These are phyloP conservation scores for Kwoniella sp. DNA, from an alignment of 768 basidiomycete species.

Conservation along the genomic window DNA sequence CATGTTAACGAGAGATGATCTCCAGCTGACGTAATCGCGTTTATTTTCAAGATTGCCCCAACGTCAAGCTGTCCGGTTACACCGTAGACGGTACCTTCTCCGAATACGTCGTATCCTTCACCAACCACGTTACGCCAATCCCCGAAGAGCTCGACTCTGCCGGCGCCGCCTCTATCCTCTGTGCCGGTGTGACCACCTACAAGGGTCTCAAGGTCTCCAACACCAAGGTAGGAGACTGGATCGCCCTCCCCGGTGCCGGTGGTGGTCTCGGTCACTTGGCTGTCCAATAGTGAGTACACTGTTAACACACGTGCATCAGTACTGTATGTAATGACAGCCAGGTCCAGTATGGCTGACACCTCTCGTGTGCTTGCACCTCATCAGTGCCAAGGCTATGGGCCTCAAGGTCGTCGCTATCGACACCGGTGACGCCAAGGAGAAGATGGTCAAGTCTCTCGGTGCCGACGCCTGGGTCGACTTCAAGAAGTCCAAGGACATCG, in stretches of 20 bases:
- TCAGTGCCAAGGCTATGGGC: conserved; percentile 68
- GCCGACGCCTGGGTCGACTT: conserved; percentile 76
- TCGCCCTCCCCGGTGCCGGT: conserved; percentile 53
- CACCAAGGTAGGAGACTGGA: conserved; percentile 65
- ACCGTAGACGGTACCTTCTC: conserved; percentile 75
- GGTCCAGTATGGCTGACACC: too few species aligned
- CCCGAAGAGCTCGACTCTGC: conserved; percentile 65
- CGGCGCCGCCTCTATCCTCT: conserved; percentile 72
- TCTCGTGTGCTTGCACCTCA: not conserved
- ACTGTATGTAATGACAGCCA: not conserved
- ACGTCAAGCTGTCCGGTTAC: conserved; percentile 69
- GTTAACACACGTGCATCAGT: not conserved
- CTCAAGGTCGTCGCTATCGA: conserved; percentile 81
- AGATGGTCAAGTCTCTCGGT: conserved; percentile 66
- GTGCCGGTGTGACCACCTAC: conserved; percentile 79
- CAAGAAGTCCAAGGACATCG: conserved; percentile 67
- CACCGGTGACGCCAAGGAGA: conserved; percentile 71
- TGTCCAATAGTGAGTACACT: conserved; percentile 64
- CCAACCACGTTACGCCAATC: conserved; percentile 67
- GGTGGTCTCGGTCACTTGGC: conserved; percentile 79
- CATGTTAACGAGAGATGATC: not conserved
- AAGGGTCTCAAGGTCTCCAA: conserved; percentile 76
- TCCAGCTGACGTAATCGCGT: conserved; percentile 47
- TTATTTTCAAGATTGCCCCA: conserved; percentile 62
- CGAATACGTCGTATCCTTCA: conserved; percentile 55